These are phyloP conservation scores for Nitzschia inconspicua DNA, from an alignment of 108 stramenopile species.

Conservation along the genomic window DNA sequence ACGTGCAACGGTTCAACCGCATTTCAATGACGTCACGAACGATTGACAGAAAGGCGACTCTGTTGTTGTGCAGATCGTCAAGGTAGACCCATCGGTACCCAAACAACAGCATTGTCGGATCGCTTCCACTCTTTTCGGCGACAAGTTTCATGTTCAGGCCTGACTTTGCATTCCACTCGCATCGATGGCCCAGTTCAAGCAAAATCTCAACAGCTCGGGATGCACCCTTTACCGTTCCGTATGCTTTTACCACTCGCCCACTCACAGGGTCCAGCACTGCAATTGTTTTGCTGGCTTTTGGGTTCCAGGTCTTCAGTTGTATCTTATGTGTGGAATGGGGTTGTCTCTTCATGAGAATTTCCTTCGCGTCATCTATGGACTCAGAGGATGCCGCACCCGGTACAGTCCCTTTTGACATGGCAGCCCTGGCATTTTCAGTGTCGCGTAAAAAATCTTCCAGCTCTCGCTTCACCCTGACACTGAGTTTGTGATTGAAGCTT, in stretches of 20 bases:
- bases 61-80: slow-evolving; percentile 47
- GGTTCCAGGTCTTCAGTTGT: neutral
- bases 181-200: slow-evolving; percentile 44
- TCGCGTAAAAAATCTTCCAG: slow-evolving; percentile 43
- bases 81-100: slow-evolving; percentile 72
- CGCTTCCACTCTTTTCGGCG: slow-evolving; percentile 12
- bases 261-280: slow-evolving; percentile 77
- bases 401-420: neutral
- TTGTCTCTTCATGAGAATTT: slow-evolving; percentile 4
- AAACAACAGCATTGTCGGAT: slow-evolving; percentile 51
- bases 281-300: slow-evolving; percentile 12
- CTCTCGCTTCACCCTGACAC: slow-evolving; percentile 28
- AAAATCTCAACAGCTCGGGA: slow-evolving; percentile 37
- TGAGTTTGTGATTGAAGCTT: slow-evolving; percentile 38
- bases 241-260: slow-evolving; percentile 65
- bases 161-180: slow-evolving; percentile 31
- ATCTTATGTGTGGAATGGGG: slow-evolving; percentile 37
- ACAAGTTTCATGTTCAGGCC: slow-evolving; percentile 26
- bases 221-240: slow-evolving; percentile 49
- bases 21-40: slow-evolving; percentile 22
- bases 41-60: slow-evolving; percentile 28
- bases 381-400: neutral
- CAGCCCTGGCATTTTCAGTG: neutral
- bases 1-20: neutral
- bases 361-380: neutral